Evolutionary conservation across 1,284 basidiomycete species (phyloP).

Genomic region (Ustilago curta): DNA sequence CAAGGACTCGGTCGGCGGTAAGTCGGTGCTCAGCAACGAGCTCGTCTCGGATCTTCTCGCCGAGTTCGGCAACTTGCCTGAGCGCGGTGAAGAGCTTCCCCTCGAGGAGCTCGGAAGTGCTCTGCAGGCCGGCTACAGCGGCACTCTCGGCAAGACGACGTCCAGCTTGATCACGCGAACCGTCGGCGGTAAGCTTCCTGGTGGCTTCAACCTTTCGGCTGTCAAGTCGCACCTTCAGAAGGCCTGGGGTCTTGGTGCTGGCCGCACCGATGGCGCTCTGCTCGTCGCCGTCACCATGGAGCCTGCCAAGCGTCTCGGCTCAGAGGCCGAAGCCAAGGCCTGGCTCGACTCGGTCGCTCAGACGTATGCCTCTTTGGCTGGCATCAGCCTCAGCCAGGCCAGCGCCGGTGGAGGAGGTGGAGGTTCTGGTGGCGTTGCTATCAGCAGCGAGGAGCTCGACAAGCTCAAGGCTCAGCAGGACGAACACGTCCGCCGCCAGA

Average conservation of each 20-base stretch:
- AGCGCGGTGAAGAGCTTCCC: slow-evolving; percentile 96
- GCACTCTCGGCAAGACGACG: slow-evolving; percentile 94
- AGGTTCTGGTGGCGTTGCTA: slow-evolving; percentile 73
- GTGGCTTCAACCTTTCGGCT: slow-evolving; percentile 95
- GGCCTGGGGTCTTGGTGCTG: slow-evolving; percentile 85
- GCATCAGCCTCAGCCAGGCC: slow-evolving; percentile 77
- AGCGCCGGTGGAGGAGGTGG: slow-evolving; percentile 75
- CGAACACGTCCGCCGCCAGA: slow-evolving; percentile 89
- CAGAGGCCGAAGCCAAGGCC: slow-evolving; percentile 89
- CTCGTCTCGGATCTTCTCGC: slow-evolving; percentile 87
- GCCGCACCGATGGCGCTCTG: slow-evolving; percentile 89
- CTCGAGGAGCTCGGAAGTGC: slow-evolving; percentile 88
- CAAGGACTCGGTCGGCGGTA: slow-evolving; percentile 97
- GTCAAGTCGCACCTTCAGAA: slow-evolving; percentile 76
- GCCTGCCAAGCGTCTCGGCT: slow-evolving; percentile 90
- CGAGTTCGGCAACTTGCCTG: slow-evolving; percentile 74
- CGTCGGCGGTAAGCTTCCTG: slow-evolving; percentile 95
- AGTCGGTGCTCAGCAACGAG: slow-evolving; percentile 97
- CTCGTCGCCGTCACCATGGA: slow-evolving; percentile 91
- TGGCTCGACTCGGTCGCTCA: slow-evolving; percentile 90
- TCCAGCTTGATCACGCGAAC: slow-evolving; percentile 89
- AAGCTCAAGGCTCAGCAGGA: slow-evolving; percentile 95
- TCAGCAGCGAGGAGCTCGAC: slow-evolving; percentile 97
- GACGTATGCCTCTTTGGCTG: slow-evolving; percentile 85
- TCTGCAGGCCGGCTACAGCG: slow-evolving; percentile 83